phyloP scores from a whole-genome alignment of 257 asterid species.

The Ajuga chamaepitys region DNA sequence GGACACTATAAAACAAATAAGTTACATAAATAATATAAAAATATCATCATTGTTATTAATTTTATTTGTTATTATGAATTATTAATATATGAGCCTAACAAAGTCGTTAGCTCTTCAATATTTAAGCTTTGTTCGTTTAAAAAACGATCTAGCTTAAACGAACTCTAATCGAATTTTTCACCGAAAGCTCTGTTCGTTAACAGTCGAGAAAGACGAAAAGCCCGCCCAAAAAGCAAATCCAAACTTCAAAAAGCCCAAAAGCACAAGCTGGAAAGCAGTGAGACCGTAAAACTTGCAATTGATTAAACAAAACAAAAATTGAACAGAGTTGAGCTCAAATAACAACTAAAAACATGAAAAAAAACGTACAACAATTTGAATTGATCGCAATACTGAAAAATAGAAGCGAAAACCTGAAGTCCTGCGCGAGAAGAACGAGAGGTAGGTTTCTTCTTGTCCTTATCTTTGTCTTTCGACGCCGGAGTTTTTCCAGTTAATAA shows the following conservation, averaged over 20 bases:
- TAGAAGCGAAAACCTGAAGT: constrained; percentile 27
- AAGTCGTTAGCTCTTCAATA: no score
- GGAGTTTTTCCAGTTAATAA: constrained; percentile 39
- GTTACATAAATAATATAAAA: no score
- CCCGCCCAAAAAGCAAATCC: not conserved
- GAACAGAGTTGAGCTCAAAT: not conserved
- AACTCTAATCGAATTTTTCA: not conserved
- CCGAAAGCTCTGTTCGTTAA: not conserved
- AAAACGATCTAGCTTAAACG: not conserved
- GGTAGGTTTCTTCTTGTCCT: constrained; percentile 42
- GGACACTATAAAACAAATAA: no score
- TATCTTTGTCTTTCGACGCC: constrained; percentile 42
- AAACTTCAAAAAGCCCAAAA: not conserved
- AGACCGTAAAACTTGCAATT: not conserved
- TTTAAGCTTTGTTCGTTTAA: not conserved
- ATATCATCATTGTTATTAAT: no score
- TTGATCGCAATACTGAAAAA: not conserved
- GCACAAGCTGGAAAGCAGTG: not conserved
- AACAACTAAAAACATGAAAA: not conserved
- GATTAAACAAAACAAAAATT: not conserved
- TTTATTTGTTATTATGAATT: no score
- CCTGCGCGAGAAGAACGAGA: constrained; percentile 55
- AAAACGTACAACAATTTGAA: not conserved
- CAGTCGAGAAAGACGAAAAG: not conserved
- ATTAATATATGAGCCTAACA: no score